Evolutionary conservation across 805 yeast genomes (phyloP), one percentile per base, ranked within the genome.

Genomic region (Kluyveromyces siamensis): DNA sequence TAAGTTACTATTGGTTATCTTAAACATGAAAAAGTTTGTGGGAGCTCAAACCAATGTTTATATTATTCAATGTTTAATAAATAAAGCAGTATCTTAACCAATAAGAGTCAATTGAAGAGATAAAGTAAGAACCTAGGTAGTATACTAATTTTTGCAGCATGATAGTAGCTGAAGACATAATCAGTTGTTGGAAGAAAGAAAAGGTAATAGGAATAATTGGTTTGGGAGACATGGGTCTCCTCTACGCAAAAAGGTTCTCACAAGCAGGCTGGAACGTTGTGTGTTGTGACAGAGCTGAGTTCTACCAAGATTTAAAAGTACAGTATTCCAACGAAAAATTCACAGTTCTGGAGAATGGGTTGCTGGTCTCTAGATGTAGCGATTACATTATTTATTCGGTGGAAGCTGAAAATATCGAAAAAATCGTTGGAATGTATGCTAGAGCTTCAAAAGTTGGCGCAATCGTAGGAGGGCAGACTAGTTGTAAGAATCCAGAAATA

Each of bases 381-480:
- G 98, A 93, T 63, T 88, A 82, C 61, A 77, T 85, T 46, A 82
- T 93, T 48, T 93, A 90, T 72, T 81, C 90, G 48, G 98, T 93
- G 2, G 99, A 93, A 66, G 96, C 98, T 1, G 95, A 84, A 53
- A 80, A 80, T 60, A 83, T 93, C 45, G 80, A 72, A 43, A 74
- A 74, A 49, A 87, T 93, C 37, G 95, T 89, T 6, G 61, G 77
- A 5, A 41, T 69, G 37, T 91, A 91, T 66, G 97, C 96, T 0
- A 91, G 96, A 0, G 84, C 91, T 0, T 81, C 96, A 4, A 91
- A 91, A 62, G 68, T 81, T 3, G 95, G 95, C 2, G 84, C 95
- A 2, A 79, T 90, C 40, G 96, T 93, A 6, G 99, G 98, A n/a
- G 99, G 99, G 8, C 99, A 93, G 67, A 90, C 99, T 0, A 86